Percentiles rank a stretch among this genome's conserved stretches.
Evolutionary conservation across 192 early-diverging fungal genomes (phyloP).

Genomic region (Chytriomyces sp.): DNA sequence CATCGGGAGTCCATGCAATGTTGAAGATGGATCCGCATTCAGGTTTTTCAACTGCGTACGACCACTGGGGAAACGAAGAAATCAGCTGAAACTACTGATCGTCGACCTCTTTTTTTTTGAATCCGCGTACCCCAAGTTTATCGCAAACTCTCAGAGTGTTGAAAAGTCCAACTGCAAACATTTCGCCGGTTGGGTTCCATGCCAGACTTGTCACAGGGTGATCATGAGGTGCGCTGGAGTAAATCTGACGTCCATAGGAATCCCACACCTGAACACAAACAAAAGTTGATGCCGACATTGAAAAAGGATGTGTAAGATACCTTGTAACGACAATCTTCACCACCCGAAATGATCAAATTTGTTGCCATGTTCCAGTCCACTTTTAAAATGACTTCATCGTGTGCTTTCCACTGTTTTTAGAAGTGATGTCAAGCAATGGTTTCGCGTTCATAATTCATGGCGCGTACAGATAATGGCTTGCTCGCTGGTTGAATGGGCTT

Average conservation of each 20-base stretch:
- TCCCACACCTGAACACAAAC: slow-evolving; percentile 57
- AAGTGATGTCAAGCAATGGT: neutral
- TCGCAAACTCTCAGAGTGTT: slow-evolving; percentile 60
- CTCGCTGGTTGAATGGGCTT: slow-evolving; percentile 59
- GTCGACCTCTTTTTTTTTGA: slow-evolving; percentile 5
- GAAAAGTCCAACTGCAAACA: slow-evolving; percentile 67
- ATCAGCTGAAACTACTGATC: too few relatives aligned
- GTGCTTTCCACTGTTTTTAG: slow-evolving; percentile 57
- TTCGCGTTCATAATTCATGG: neutral
- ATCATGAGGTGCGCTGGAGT: slow-evolving; percentile 51
- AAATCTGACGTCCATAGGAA: slow-evolving; percentile 59
- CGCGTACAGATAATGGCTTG: slow-evolving; percentile 39
- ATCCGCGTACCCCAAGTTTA: slow-evolving; percentile 54
- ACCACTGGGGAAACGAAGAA: slow-evolving; percentile 51
- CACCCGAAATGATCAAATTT: slow-evolving; percentile 61
- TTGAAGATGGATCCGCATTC: slow-evolving; percentile 57
- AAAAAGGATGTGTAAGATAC: slow-evolving; percentile 38
- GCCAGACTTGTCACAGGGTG: slow-evolving; percentile 63
- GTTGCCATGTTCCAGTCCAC: slow-evolving; percentile 64
- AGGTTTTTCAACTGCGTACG: slow-evolving; percentile 57
- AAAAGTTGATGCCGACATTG: neutral
- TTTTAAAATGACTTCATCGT: slow-evolving; percentile 62
- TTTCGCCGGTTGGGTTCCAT: slow-evolving; percentile 62
- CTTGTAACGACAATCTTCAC: slow-evolving; percentile 68
- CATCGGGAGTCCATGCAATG: slow-evolving; percentile 68